These are phyloP conservation scores for Phialophora tarda DNA, from an alignment of 2,329 filamentous ascomycete species.

Conservation along the genomic window DNA sequence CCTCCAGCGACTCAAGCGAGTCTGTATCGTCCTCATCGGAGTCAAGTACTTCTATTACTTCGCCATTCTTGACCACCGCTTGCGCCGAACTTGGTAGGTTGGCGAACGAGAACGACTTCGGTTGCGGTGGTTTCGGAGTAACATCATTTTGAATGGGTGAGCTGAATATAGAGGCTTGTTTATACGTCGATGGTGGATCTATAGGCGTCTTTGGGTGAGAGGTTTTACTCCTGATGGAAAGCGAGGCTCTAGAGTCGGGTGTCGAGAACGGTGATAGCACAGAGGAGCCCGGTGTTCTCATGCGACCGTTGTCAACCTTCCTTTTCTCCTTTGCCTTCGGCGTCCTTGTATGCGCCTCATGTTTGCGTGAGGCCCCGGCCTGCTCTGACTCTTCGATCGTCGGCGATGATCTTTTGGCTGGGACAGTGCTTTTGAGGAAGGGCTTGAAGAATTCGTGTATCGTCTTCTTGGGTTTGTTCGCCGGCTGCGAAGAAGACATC, in stretches of 20 bases:
- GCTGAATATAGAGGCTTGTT: conserved; percentile 21
- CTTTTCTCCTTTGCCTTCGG: conserved; percentile 23
- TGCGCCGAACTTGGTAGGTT: conserved; percentile 47
- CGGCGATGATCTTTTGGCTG: conserved; percentile 39
- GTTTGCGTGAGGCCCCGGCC: conserved; percentile 12
- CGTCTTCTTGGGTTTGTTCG: conserved; percentile 28
- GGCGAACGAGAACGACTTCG: conserved; percentile 41
- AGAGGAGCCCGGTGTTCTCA: conserved; percentile 18
- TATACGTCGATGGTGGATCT: conserved; percentile 27
- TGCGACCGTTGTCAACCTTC: neutral
- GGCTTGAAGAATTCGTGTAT: conserved; percentile 54
- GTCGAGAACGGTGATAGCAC: conserved; percentile 21
- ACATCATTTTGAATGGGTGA: conserved; percentile 4
- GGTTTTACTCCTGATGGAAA: conserved; percentile 28
- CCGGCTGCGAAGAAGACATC: conserved; percentile 29
- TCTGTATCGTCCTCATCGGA: conserved; percentile 74
- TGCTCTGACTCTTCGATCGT: conserved; percentile 22
- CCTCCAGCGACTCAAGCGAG: conserved; percentile 61
- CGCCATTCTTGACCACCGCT: conserved; percentile 62
- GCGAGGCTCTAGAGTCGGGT: conserved; percentile 24
- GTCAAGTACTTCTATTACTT: conserved; percentile 60
- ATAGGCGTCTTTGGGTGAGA: conserved; percentile 7
- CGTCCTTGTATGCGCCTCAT: conserved; percentile 11
- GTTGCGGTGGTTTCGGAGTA: conserved; percentile 33
- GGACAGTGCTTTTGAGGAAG: conserved; percentile 42